Conservation (phyloP, 2,329 filamentous ascomycete genomes). For the Apiospora koreana region DNA sequence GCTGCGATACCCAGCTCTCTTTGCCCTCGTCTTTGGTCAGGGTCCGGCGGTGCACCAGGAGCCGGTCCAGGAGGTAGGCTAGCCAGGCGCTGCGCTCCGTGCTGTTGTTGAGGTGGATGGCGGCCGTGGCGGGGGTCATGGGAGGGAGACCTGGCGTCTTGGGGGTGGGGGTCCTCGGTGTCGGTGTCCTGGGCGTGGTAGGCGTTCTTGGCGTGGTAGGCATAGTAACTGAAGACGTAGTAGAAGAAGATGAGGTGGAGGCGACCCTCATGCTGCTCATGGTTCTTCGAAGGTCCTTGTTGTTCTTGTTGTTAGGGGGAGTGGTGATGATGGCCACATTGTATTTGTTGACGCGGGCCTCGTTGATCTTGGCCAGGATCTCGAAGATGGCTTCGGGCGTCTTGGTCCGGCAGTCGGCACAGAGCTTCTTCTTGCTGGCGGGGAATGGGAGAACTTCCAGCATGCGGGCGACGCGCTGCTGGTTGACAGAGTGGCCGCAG, state of each 20-base stretch:
- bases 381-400: constrained; percentile 1
- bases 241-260: not conserved
- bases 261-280: not conserved
- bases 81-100: not conserved
- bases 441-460: not conserved
- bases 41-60: not conserved
- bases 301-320: no score
- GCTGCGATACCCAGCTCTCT: not conserved
- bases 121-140: not conserved
- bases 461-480: constrained; percentile 4
- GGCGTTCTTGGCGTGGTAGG: not conserved
- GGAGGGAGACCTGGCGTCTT: not conserved
- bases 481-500: not conserved
- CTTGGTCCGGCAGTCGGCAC: constrained; percentile 12
- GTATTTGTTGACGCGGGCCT: not conserved
- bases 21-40: not conserved
- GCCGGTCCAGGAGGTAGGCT: not conserved
- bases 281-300: not conserved
- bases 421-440: constrained; percentile 13
- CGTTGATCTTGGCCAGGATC: not conserved
- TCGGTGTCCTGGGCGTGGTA: not conserved
- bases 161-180: no score
- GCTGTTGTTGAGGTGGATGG: not conserved
- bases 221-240: not conserved
- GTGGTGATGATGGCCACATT: no score